These are phyloP conservation scores for Ilex paraguariensis DNA, from an alignment of 305 asterid species.

Conservation along the genomic window DNA sequence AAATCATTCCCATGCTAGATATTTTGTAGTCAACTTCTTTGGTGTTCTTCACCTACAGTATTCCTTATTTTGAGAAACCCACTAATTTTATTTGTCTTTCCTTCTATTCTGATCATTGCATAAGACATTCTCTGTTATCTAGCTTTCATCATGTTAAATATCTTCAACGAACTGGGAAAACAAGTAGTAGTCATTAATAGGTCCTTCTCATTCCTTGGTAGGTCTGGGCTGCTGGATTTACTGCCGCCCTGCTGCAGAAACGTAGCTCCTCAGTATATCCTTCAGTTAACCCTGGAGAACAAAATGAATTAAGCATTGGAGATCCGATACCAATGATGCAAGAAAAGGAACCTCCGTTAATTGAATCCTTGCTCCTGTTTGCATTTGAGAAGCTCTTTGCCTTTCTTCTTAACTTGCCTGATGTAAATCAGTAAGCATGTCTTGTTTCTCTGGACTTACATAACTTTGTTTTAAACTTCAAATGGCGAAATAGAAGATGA, in stretches of 20 bases:
- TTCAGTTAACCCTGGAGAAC: constrained; percentile 31
- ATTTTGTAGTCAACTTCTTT: too few relatives aligned
- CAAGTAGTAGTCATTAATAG: too few relatives aligned
- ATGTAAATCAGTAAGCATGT: constrained; percentile 46
- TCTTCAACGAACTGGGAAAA: not conserved
- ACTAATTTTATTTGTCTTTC: not conserved
- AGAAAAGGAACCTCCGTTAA: constrained; percentile 30
- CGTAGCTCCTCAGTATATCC: constrained; percentile 50
- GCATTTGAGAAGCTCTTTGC: constrained; percentile 71
- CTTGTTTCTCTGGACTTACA: not conserved
- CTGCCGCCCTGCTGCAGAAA: constrained; percentile 76
- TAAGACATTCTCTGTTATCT: too few relatives aligned
- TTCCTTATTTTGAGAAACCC: too few relatives aligned
- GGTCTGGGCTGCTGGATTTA: constrained; percentile 99
- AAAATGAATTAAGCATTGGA: constrained; percentile 23
- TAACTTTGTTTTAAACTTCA: not conserved
- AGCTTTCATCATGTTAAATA: not conserved
- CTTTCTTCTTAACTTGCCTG: constrained; percentile 51
- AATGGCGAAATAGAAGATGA: not conserved
- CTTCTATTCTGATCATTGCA: not conserved
- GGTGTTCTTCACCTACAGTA: too few relatives aligned
- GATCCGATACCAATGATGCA: constrained; percentile 23
- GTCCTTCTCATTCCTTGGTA: constrained; percentile 19
- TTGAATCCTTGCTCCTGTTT: constrained; percentile 48
- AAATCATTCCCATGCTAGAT: too few relatives aligned